Percentiles rank a stretch among this genome's conserved stretches.
Evolutionary conservation across 2,329 filamentous ascomycete genomes (phyloP).

Genomic region (Fusarium euwallaceae): DNA sequence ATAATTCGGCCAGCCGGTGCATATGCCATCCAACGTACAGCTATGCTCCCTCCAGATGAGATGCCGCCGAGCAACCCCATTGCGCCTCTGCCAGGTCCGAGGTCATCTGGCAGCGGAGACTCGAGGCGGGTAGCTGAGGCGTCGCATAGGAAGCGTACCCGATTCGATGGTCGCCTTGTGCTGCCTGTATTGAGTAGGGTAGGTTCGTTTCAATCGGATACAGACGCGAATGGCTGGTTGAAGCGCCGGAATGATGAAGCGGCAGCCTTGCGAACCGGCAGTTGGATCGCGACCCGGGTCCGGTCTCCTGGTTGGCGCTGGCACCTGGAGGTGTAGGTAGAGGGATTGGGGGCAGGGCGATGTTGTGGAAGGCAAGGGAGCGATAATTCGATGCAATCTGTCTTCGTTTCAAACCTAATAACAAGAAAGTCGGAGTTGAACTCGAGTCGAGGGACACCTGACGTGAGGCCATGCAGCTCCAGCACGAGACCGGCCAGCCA

Average conservation of each 20-base stretch:
- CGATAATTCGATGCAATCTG: conserved; percentile 30
- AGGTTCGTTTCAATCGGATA: conserved; percentile 19
- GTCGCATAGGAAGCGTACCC: conserved; percentile 44
- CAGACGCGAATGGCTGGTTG: conserved; percentile 30
- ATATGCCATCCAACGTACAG: conserved; percentile 64
- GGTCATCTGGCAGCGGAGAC: conserved; percentile 61
- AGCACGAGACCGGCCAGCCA: conserved; percentile 44
- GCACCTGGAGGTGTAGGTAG: conserved; percentile 22
- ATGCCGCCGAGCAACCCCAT: conserved; percentile 83
- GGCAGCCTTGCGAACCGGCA: conserved; percentile 21
- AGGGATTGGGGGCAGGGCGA: conserved; percentile 6
- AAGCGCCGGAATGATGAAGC: conserved; percentile 25
- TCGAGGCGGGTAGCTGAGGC: conserved; percentile 29
- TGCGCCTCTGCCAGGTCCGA: conserved; percentile 56
- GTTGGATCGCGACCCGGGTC: conserved; percentile 17
- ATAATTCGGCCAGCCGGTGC: neutral
- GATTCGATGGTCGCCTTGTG: conserved; percentile 11
- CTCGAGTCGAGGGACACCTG: conserved; percentile 41
- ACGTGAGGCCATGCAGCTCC: conserved; percentile 41
- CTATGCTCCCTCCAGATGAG: conserved; percentile 82
- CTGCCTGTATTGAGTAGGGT: conserved; percentile 8
- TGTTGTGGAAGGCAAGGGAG: conserved; percentile 5
- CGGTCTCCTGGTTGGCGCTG: conserved; percentile 33
- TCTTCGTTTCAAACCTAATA: conserved; percentile 33
- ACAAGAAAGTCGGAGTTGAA: conserved; percentile 38